These are phyloP conservation scores for Potentilla sterilis DNA, from an alignment of 306 rosid species.

Conservation along the genomic window DNA sequence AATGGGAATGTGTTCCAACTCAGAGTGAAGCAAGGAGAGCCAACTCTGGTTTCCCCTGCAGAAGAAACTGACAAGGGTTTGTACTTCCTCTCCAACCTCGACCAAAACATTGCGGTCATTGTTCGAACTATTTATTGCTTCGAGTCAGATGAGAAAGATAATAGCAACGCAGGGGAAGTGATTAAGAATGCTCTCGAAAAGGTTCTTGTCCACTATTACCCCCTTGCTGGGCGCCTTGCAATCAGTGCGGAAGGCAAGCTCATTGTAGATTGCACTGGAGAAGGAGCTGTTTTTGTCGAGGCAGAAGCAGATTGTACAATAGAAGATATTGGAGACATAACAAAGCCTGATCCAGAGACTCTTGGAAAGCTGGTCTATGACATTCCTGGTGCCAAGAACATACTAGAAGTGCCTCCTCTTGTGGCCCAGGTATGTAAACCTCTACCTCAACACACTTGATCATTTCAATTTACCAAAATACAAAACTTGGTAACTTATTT, in stretches of 20 bases:
- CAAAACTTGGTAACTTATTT: background rate
- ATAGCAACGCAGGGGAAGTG: slow-evolving; percentile 49
- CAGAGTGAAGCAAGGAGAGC: slow-evolving; percentile 46
- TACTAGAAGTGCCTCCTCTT: slow-evolving; percentile 76
- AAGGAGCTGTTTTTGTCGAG: slow-evolving; percentile 81
- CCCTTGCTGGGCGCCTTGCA: slow-evolving; percentile 55
- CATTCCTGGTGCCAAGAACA: slow-evolving; percentile 54
- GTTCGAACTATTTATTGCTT: slow-evolving; percentile 64
- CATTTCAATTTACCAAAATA: background rate
- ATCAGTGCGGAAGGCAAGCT: slow-evolving; percentile 70
- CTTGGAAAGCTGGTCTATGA: slow-evolving; percentile 68
- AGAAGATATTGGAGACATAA: slow-evolving; percentile 66
- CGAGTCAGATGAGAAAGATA: slow-evolving; percentile 45
- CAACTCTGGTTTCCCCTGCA: slow-evolving; percentile 50
- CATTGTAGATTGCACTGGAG: slow-evolving; percentile 58
- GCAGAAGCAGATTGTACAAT: slow-evolving; percentile 64
- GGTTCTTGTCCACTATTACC: slow-evolving; percentile 67
- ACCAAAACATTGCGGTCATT: slow-evolving; percentile 61
- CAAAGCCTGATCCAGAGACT: slow-evolving; percentile 61
- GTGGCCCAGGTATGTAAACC: slow-evolving; percentile 58
- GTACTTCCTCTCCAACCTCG: slow-evolving; percentile 69
- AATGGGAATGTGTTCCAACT: slow-evolving; percentile 23
- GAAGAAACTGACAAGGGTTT: slow-evolving; percentile 55
- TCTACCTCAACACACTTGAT: background rate
- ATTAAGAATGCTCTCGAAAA: slow-evolving; percentile 50